A percentile compares a stretch with the other conserved stretches of the same genome.
Evolutionary conservation across 352 stramenopile species (phyloP).

Genomic region (Saprolegnia diclina): DNA sequence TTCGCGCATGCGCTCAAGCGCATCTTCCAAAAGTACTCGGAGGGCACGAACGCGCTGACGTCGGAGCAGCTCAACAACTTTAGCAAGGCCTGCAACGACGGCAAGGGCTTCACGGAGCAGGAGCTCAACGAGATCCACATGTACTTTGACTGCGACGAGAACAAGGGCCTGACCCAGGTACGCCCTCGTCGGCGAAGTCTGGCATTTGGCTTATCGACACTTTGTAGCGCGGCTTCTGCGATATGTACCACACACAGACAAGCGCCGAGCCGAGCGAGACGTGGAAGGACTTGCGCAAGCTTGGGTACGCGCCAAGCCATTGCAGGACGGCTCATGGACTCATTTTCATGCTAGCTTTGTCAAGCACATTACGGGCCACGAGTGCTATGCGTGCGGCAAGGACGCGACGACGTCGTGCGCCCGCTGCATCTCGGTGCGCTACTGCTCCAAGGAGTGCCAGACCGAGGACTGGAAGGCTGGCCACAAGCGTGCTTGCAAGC

Average conservation of each 20-base stretch:
- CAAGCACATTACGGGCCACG: conserved; percentile 22
- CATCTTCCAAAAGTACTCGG: conserved; percentile 26
- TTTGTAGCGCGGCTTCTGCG: conserved; percentile 60
- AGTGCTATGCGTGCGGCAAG: conserved; percentile 38
- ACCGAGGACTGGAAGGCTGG: conserved; percentile 84
- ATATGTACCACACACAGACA: conserved; percentile 89
- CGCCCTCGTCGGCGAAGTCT: neutral
- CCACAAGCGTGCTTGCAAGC: conserved; percentile 85
- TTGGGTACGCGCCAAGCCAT: conserved; percentile 45
- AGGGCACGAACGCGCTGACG: conserved; percentile 35
- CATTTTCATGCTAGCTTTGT: conserved; percentile 1
- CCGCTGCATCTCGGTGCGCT: conserved; percentile 80
- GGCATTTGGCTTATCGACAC: neutral
- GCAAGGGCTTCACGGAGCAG: conserved; percentile 79
- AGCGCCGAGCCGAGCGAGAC: conserved; percentile 84
- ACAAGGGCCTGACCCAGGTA: conserved; percentile 78
- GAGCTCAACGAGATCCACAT: conserved; percentile 90
- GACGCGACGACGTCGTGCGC: conserved; percentile 73
- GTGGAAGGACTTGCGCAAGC: conserved; percentile 86
- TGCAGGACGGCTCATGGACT: neutral
- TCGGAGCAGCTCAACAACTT: conserved; percentile 84
- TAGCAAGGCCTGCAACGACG: conserved; percentile 85
- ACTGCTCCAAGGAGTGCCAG: conserved; percentile 83
- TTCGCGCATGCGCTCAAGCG: conserved; percentile 26
- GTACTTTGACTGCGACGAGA: conserved; percentile 89